Base-by-base conservation (phyloP, 371 early-diverging fungal species). In the Conidiobolus coronatus region DNA sequence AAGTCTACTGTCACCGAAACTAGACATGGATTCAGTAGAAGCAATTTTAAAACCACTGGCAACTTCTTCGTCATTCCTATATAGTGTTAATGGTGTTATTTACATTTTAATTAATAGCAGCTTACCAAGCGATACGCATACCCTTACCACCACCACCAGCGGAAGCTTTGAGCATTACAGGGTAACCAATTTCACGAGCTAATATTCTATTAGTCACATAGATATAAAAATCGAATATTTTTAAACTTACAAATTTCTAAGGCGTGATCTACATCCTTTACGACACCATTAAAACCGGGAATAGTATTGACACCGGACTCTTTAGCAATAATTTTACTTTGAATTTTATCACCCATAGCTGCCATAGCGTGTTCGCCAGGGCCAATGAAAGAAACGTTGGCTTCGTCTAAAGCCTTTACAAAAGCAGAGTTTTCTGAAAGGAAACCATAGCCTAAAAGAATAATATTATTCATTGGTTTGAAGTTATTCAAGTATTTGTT, bases 101-200 rank as follows among this genome's bases (percentile, higher is more conserved):
- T 18, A 22, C 14, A 45, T 21, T 12, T 38, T 7, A 37, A 20
- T 19, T 50, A 23, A 35, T 34, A 19, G 4, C 19, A 38, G 38
- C 36, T 38, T 55, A 52, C 58, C 61, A 60, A 19, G 73, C 77
- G 57, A 82, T 72, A 50, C 81, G 70, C 81, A 85, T 85, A 40
- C 88, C 81, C 60, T 89, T 89, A 50, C 95, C 91, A 59, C 91
- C 91, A 44, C 91, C 91, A 55, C 86, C 86, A 18, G 81, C 79
- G 20, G 77, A 75, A n/a, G 84, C 85, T 62, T 90, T 90, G 37
- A 87, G 59, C 65, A 90, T 73, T 22, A 90, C 70, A 8, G 88
- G 88, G 55, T 79, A 87, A 14, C 79, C 82, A 52, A 74, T 63
- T 23, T 64, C 63, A 29, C 55, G 46, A 37, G 71, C 71, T 65